Evolutionary conservation across 1,284 basidiomycete species (phyloP), one percentile per base, ranked within the genome.

Genomic region (Entoloma clypeatum): DNA sequence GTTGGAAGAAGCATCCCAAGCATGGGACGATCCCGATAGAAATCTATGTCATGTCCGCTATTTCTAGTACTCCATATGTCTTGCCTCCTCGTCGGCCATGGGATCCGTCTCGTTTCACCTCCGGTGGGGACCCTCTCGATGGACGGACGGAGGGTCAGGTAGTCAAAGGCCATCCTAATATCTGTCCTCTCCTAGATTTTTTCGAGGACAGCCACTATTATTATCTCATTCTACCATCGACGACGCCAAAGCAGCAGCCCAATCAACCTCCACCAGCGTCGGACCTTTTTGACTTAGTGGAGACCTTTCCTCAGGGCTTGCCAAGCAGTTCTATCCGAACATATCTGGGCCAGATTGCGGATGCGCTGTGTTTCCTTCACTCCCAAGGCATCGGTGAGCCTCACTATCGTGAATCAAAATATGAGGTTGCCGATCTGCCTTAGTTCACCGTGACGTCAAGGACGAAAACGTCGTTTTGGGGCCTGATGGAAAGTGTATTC

Each of bases 161-260:
- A 14, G 75, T 86, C 43, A 81, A 85, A 56, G 89, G 89, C 2
- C 92, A 95, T 60, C 92, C 92, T 0, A 92, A 91, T 55, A 89
- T 99, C 43, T 95, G 93, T 63, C 87, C 88, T 35, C 75, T 99
- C 44, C 73, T 95, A 43, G 96, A 99, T 63, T 99, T 97, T 61
- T 99, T 98, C 62, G 95, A 99, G 63, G 96, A 99, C 61, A 81
- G 79, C 47, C 91, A 98, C 64, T 98, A 92, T 58, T 99, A 99
- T 63, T 98, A 98, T 64, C 75, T 97, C 56, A 77, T 90, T 29
- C 63, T 90, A 17, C 86, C 86, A 4, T 87, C 79, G 4, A 77
- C 78, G 17, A 78, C 75, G 7, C 80, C 81, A 11, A 77, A 80
- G 49, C 72, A 67, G 31, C 58, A 58, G 22, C 71, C 74, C 6